Evolutionary conservation across 164 flowering plant genomes (phyloP).

Genomic region (Piper betle): DNA sequence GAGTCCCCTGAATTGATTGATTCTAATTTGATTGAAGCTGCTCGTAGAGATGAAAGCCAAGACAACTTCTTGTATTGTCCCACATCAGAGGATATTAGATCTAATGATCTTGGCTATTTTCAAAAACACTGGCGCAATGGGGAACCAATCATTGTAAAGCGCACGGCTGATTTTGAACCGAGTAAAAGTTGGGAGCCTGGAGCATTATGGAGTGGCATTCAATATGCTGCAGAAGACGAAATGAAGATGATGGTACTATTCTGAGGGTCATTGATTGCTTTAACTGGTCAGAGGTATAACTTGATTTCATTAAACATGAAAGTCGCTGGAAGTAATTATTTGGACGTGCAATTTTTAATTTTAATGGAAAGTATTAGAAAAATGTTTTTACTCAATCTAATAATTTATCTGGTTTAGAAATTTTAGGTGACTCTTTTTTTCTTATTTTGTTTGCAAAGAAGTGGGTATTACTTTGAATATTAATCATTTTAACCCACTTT

Average conservation of each 20-base stretch:
- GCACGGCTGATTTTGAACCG: constrained; percentile 42
- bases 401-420: neutral
- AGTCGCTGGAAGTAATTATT: too few species aligned
- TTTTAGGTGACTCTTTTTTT: neutral
- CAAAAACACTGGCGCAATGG: constrained; percentile 75
- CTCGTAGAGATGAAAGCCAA: constrained; percentile 34
- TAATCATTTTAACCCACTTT: too few species aligned
- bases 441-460: too few species aligned
- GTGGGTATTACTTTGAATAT: too few species aligned
- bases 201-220: constrained; percentile 64
- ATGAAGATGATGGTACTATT: constrained; percentile 35
- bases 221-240: constrained; percentile 54
- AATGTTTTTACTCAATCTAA: too few species aligned
- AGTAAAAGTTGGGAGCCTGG: constrained; percentile 70
- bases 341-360: too few species aligned
- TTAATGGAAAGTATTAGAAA: too few species aligned
- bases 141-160: constrained; percentile 60
- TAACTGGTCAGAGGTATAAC: constrained; percentile 63
- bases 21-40: constrained; percentile 24
- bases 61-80: constrained; percentile 69
- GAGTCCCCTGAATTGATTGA: constrained; percentile 11
- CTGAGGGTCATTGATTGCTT: constrained; percentile 78
- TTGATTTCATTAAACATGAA: neutral
- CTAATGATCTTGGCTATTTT: constrained; percentile 45
- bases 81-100: constrained; percentile 43